Base-by-base conservation (phyloP, 805 yeast species). In the Wickerhamiella sorbophila region DNA sequence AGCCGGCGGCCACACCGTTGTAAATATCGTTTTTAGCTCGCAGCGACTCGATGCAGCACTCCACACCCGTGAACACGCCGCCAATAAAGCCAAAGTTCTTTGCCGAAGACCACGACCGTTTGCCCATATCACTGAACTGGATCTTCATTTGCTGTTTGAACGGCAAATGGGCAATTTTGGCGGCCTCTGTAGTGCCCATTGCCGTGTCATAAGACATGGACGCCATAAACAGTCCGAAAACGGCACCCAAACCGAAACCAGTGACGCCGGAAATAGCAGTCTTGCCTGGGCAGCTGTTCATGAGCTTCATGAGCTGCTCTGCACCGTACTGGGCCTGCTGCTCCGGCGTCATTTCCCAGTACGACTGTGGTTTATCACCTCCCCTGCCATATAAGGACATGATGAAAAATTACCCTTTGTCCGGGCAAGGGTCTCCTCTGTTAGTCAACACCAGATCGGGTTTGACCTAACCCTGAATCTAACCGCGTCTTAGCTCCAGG, bases 281-380 rank as follows among this genome's bases (percentile, higher is more conserved):
- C 58, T 91, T 88, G 16, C 96, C 97, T 0, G 96, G 95, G 64
- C 98, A 88, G 4, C 95, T 82, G 49, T 79, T 60, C 86, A 87
- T 84, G 61, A 80, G 75, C 40, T 71, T 75, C 57, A 85, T 75
- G 79, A 88, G 81, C 55, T 75, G 77, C 54, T 68, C 65, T 5
- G 96, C 96, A 15, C 94, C 94, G 42, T 75, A 76, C 52, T 84
- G 91, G 2, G 94, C 95, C 62, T 85, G 95, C 58, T 87, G 95
- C 49, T 87, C 95, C 33, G 77, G 87, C 1, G 84, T 74, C 86
- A 88, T 76, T 51, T 83, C 83, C 36, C 71, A 62, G 44, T 69
- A 65, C 6, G 78, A 64, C 59, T 45, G 42, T 4, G 39, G 72
- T 75, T 33, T 33, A 21, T 15, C 44, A 29, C 16, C 31, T 22